Conservation (phyloP, 495 filamentous ascomycete genomes). For the Aspergillus indologenus region DNA sequence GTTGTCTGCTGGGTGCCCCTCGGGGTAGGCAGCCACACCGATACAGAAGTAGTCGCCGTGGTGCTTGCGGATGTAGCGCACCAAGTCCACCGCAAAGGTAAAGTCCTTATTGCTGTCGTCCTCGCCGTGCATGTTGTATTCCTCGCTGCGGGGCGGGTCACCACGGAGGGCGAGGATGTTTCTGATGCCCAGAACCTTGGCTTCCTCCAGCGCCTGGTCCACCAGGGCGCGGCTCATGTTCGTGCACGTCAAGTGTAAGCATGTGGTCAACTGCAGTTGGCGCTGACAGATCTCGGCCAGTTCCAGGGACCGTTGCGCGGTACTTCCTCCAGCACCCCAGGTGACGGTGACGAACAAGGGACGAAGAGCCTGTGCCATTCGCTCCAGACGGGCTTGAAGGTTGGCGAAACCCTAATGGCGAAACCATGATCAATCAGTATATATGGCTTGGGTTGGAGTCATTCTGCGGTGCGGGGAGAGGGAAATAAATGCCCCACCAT, state of each 20-base stretch:
- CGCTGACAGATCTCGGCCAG: conserved; percentile 94
- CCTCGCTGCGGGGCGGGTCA: conserved; percentile 86
- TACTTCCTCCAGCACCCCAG: conserved; percentile 95
- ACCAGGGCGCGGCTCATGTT: conserved; percentile 89
- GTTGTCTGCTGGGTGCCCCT: conserved; percentile 91
- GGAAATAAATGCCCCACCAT: conserved; percentile 57
- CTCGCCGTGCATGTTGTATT: conserved; percentile 69
- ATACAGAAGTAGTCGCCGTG: conserved; percentile 97
- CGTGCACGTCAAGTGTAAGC: conserved; percentile 93
- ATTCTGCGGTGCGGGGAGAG: conserved; percentile 23
- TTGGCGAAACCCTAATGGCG: conserved; percentile 73
- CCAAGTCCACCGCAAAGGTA: conserved; percentile 84
- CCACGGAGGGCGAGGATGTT: conserved; percentile 93
- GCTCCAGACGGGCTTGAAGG: conserved; percentile 85
- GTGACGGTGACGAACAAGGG: conserved; percentile 96
- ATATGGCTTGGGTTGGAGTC: conserved; percentile 1
- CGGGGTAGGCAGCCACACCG: conserved; percentile 90
- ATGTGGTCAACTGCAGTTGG: conserved; percentile 88
- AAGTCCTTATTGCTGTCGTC: conserved; percentile 76
- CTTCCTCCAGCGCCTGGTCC: conserved; percentile 85
- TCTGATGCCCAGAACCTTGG: conserved; percentile 86
- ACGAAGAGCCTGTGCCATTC: conserved; percentile 86
- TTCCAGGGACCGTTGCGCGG: conserved; percentile 83
- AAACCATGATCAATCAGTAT: conserved; percentile 18
- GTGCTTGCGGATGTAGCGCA: conserved; percentile 78